Base-by-base conservation (phyloP, 2,329 filamentous ascomycete species). In the Claviceps sp. region DNA sequence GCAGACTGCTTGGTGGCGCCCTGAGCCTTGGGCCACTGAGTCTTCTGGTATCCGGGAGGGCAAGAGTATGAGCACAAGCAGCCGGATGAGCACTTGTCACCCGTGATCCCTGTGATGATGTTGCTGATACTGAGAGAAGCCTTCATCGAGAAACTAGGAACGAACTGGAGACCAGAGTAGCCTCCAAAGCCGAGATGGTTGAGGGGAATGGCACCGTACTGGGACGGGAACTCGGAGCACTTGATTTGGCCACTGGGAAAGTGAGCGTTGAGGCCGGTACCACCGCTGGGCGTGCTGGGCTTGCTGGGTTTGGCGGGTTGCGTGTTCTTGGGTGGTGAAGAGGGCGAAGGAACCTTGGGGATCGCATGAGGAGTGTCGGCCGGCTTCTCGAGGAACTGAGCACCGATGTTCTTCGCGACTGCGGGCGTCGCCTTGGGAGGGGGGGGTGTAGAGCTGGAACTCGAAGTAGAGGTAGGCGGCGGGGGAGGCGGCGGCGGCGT, bases 41-140 rank as follows among this genome's bases (percentile, higher is more conserved):
- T 78, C 79, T 96, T 96, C 68, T 93, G 82, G 70, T 93, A 95
- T 46, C 91, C 91, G 30, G 82, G 71, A n/a, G 88, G 86, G 74
- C 93, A 98, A 52, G 88, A 83, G 63, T 97, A 97, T 2, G 90
- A 95, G 76, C 91, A 96, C 76, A 90, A 89, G 54, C 74, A 70
- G 48, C 81, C 83, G 9, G 73, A 61, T 8, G 61, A 66, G 71
- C 88, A 91, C 55, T 68, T 68, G 16, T 79, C 69, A 16, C 84
- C 85, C 18, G 71, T 71, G 47, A 82, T 68, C 26, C 77, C 81
- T 42, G 82, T 82, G 50, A 78, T 73, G 55, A 90, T 88, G 55
- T 78, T 77, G 65, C 70, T 73, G 63, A 94, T 84, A 40, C 76
- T 62, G 14, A 72, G 62, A 37, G 44, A 51, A 47, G 73, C 72